These are phyloP conservation scores for Aureobasidium vineae DNA, from an alignment of 2,329 filamentous ascomycete species.

Conservation along the genomic window DNA sequence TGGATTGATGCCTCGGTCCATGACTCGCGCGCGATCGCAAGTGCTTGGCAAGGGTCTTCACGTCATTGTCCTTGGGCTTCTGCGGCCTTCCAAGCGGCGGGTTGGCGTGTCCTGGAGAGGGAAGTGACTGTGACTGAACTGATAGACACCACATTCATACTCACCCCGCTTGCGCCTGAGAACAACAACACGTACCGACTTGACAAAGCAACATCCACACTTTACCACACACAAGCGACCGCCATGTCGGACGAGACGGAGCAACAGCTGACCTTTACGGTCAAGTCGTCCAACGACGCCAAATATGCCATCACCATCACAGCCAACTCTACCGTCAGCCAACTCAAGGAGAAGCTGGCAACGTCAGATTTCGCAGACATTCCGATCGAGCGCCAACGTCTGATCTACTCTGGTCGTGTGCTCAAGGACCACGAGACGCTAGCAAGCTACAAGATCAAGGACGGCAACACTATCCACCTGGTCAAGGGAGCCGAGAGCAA, in stretches of 20 bases:
- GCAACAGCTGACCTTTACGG: slow-evolving; percentile 85
- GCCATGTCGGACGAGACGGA: slow-evolving; percentile 65
- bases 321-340: slow-evolving; percentile 71
- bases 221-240: background rate
- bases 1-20: slow-evolving; percentile 8
- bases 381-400: slow-evolving; percentile 80
- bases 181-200: background rate
- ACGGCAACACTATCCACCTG: slow-evolving; percentile 91
- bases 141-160: background rate
- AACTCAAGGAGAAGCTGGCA: slow-evolving; percentile 87
- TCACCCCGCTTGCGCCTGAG: background rate
- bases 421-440: slow-evolving; percentile 92
- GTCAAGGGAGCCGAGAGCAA: slow-evolving; percentile 97
- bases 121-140: slow-evolving; percentile 3
- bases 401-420: slow-evolving; percentile 96
- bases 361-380: slow-evolving; percentile 80
- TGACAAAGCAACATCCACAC: background rate
- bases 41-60: background rate
- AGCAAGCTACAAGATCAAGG: slow-evolving; percentile 87
- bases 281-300: slow-evolving; percentile 92
- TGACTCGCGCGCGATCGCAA: slow-evolving; percentile 1
- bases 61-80: slow-evolving; percentile 20
- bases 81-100: slow-evolving; percentile 14
- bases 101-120: background rate
- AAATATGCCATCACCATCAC: slow-evolving; percentile 80